Conservation (phyloP, 768 basidiomycete genomes). For the Cystobasidium onofrii region DNA sequence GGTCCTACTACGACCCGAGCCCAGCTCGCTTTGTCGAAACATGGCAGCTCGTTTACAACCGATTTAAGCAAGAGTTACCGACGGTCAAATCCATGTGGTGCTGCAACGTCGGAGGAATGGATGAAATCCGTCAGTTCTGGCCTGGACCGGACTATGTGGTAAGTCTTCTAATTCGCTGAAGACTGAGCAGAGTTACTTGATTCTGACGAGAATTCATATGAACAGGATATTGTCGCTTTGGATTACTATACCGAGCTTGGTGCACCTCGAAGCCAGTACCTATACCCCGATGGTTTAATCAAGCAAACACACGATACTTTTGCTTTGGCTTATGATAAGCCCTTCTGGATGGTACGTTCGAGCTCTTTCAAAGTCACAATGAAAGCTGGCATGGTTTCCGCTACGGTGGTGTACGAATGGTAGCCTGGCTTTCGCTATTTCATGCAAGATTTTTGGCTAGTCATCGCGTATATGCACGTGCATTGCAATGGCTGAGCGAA, state of each 20-base stretch:
- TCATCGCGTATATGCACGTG: too few species aligned
- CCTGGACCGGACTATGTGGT: conserved; percentile 14
- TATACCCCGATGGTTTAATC: background rate
- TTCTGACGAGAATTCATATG: too few species aligned
- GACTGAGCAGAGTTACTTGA: too few species aligned
- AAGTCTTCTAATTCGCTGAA: too few species aligned
- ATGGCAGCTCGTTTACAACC: conserved; percentile 26
- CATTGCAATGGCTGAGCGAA: too few species aligned
- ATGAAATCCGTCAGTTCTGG: conserved; percentile 25
- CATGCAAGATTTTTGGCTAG: too few species aligned
- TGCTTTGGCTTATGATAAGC: conserved; percentile 9
- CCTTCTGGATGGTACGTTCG: conserved; percentile 9
- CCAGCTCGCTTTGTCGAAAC: conserved; percentile 10
- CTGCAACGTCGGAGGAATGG: conserved; percentile 8
- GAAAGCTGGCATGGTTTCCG: background rate
- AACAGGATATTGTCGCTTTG: background rate
- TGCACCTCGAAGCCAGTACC: background rate
- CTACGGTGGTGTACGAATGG: too few species aligned
- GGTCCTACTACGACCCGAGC: conserved; percentile 17
- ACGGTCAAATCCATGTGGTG: conserved; percentile 16
- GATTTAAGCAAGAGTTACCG: conserved; percentile 4
- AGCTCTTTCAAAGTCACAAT: too few species aligned
- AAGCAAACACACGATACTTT: conserved; percentile 21
- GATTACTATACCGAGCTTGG: conserved; percentile 16
- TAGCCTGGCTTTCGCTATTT: too few species aligned